Evolutionary conservation across 371 early-diverging fungal species (phyloP), one percentile per base, ranked within the genome.

Genomic region (Dichotomocladium elegans): DNA sequence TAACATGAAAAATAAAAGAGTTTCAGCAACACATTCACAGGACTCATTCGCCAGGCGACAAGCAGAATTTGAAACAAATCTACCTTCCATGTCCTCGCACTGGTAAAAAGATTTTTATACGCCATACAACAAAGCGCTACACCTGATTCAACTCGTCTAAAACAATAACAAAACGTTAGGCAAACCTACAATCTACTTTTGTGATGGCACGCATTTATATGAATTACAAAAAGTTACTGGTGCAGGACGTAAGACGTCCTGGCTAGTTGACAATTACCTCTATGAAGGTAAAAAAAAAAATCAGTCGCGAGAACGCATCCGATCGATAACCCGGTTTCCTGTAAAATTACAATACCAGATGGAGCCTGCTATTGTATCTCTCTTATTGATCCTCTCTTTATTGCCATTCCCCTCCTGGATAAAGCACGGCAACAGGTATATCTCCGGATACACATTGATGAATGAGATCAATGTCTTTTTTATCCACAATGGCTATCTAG

Each of bases 321-420:
- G n/a, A n/a, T n/a, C 47, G 30, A 29, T 19, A 17, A 27, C 4
- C 14, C 26, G 22, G 15, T 10, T 26, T 4, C 22, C 14, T 33
- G 29, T 31, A 24, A 47, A 31, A 47, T 33, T 5, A 10, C 15
- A 9, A 3, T 31, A 31, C 14, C 37, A 58, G 58, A 58, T 27
- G 58, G 58, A 12, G 22, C 52, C 3, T 33, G 51, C 15, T 43
- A 53, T 14, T 35, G 33, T 42, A 58, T 58, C 33, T 41, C 58
- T 1, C 58, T 46, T 17, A 53, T 58, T n/a, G 58, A 58, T 51
- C 58, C 58, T 3, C 24, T 58, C 35, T 58, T 52, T 41, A 52
- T 58, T 27, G 47, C 52, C 8, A 27, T 58, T 9, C 53, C 58
- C 9, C 37, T 58, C 10, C 31, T 58, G 8, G 47, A 45, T 28